Percentiles rank a stretch among this genome's conserved stretches.
These are phyloP conservation scores for Grigorovia humatica DNA, from an alignment of 805 yeast species.

Conservation along the genomic window DNA sequence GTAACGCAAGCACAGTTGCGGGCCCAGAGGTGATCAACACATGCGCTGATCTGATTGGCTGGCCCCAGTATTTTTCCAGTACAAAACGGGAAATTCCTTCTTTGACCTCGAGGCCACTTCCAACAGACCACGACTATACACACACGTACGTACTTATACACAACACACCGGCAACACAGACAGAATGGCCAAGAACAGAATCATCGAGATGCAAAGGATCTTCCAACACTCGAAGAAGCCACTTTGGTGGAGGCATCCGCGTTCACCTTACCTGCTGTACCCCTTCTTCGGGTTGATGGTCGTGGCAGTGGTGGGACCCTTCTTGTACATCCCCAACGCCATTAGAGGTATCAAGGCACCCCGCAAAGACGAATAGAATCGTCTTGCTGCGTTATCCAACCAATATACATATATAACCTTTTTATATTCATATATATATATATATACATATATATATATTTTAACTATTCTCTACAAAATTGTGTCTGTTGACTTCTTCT, in stretches of 20 bases:
- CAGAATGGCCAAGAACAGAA: slow-evolving; percentile 32
- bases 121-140: neutral
- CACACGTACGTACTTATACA: too few species aligned
- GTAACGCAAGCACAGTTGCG: too few species aligned
- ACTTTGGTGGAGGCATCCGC: slow-evolving; percentile 52
- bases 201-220: slow-evolving; percentile 48
- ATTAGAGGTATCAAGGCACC: slow-evolving; percentile 52
- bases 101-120: neutral
- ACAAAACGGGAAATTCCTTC: neutral
- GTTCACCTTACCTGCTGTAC: slow-evolving; percentile 59
- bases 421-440: neutral
- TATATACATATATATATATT: neutral
- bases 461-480: neutral
- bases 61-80: neutral
- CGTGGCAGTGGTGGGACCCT: slow-evolving; percentile 53
- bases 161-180: neutral
- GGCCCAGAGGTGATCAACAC: too few species aligned
- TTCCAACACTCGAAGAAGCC: slow-evolving; percentile 51
- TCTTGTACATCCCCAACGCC: slow-evolving; percentile 66
- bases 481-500: neutral
- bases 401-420: too few species aligned
- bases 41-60: neutral
- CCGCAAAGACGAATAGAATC: slow-evolving; percentile 7
- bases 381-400: neutral
- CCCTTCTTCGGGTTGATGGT: slow-evolving; percentile 73